Conservation (phyloP, 371 early-diverging fungal genomes). For the Rhizopus stolonifer region DNA sequence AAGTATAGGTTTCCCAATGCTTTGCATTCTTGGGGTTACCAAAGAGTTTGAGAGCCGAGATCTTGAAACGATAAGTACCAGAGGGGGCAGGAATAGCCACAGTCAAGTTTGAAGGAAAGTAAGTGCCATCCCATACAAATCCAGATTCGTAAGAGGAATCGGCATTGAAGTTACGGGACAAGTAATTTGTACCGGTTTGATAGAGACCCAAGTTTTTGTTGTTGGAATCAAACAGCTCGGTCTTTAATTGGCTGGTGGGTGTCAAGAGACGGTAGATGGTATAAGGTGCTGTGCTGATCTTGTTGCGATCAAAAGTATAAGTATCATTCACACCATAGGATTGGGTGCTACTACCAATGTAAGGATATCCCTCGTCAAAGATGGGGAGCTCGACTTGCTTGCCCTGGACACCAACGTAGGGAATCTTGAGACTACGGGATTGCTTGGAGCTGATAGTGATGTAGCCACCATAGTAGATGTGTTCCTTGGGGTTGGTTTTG, state of each 20-base stretch:
- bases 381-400: constrained; percentile 37
- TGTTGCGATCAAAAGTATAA: constrained; percentile 24
- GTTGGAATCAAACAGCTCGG: constrained; percentile 23
- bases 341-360: constrained; percentile 5
- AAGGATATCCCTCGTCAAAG: constrained; percentile 22
- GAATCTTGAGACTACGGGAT: constrained; percentile 26
- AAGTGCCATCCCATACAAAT: constrained; percentile 33
- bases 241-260: constrained; percentile 24
- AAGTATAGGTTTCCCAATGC: constrained; percentile 27
- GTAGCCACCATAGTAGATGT: constrained; percentile 39
- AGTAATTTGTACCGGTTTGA: constrained; percentile 15
- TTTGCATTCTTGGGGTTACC: constrained; percentile 29
- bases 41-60: constrained; percentile 28
- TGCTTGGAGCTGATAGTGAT: constrained; percentile 25
- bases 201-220: constrained; percentile 21
- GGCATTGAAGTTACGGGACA: constrained; percentile 26
- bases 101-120: constrained; percentile 16
- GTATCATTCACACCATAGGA: constrained; percentile 23
- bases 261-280: constrained; percentile 34
- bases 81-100: constrained; percentile 17
- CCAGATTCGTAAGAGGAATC: background rate
- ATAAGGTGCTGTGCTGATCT: constrained; percentile 8
- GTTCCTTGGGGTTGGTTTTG: constrained; percentile 34
- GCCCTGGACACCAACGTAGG: constrained; percentile 60
- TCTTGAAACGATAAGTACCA: constrained; percentile 26